Evolutionary conservation across 1,284 basidiomycete genomes (phyloP), one percentile per base, ranked within the genome.

Genomic region (Schizophyllum commune): DNA sequence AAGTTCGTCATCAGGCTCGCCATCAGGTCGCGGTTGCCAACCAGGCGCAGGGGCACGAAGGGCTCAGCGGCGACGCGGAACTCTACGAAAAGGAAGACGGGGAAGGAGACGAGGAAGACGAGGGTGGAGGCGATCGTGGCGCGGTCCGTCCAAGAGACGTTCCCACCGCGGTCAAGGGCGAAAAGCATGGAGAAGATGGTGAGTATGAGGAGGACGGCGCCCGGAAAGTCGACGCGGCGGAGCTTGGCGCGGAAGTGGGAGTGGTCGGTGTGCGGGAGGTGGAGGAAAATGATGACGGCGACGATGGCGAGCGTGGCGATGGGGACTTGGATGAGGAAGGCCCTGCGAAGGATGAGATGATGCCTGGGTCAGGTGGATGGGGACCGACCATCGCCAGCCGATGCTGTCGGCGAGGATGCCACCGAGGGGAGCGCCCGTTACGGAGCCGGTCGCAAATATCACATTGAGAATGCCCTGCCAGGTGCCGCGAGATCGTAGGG

Each of bases 381-480:
- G 15, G n/a, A 65, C 69, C 22, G 62, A 82, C 84, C 84, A 85
- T 69, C 84, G 72, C 85, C 85, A 87, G n/a, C 84, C 83, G 55
- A 85, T 80, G 4, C 73, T 81, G 65, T 86, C 84, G 2, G 82
- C 75, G 4, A 87, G 72, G 58, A 83, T 75, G 3, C 84, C 84
- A 20, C 84, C 84, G 0, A 85, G 68, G 1, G 84, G 84, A 7
- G 83, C 84, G 9, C 85, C 85, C 0, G 75, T 72, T 0, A 80
- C 78, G 56, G 81, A 81, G 8, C 84, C 84, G 9, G 75, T 72
- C 0, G 83, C 79, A 61, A 77, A 86, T 5, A 85, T 76, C 51
- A 86, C 79, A 65, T 85, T 86, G 1, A 83, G 69, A 13, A 86
- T 68, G 0, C 82, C 85, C 79, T 86, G 84, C 80, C 83, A 84